Conservation (phyloP, 495 filamentous ascomycete species). For the Penicillium paxilli region DNA sequence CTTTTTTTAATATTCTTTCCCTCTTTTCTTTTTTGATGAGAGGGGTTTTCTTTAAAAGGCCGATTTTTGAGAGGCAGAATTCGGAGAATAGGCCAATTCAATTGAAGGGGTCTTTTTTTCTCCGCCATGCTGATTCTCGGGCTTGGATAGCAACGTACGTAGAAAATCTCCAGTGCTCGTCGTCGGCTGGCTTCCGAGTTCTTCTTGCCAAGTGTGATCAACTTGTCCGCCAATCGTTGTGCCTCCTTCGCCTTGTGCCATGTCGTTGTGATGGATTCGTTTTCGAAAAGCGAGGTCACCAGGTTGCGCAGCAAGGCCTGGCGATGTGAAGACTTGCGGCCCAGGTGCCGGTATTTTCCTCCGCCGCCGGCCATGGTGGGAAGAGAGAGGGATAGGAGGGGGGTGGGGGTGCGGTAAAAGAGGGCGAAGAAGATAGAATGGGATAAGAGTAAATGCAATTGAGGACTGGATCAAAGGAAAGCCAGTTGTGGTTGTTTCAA, state of each 20-base stretch:
- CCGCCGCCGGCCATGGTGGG: constrained; percentile 77
- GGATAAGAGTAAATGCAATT: constrained; percentile 1
- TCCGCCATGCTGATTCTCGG: neutral
- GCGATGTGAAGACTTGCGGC: constrained; percentile 80
- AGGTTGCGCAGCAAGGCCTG: constrained; percentile 94
- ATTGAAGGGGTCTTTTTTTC: neutral
- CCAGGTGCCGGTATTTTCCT: constrained; percentile 82
- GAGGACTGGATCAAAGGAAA: too few relatives aligned
- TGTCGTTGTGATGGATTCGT: constrained; percentile 92
- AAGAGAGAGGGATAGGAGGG: neutral
- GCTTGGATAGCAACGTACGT: constrained; percentile 55
- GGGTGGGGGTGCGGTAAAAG: neutral
- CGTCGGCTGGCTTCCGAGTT: constrained; percentile 74
- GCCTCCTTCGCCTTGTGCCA: constrained; percentile 97
- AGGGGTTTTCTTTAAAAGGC: neutral
- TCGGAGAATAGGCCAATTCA: neutral
- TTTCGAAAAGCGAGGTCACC: constrained; percentile 89
- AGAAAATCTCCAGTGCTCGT: constrained; percentile 74
- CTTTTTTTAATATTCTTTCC: neutral
- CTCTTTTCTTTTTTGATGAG: too few relatives aligned
- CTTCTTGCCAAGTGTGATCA: constrained; percentile 89
- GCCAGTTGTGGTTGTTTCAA: too few relatives aligned
- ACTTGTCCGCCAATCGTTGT: constrained; percentile 86
- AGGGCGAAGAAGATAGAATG: neutral
- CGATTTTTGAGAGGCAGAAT: neutral